A percentile compares a stretch with the other conserved stretches of the same genome.
phyloP scores from a whole-genome alignment of 352 stramenopile species.

The Globisporangium emineosum region DNA sequence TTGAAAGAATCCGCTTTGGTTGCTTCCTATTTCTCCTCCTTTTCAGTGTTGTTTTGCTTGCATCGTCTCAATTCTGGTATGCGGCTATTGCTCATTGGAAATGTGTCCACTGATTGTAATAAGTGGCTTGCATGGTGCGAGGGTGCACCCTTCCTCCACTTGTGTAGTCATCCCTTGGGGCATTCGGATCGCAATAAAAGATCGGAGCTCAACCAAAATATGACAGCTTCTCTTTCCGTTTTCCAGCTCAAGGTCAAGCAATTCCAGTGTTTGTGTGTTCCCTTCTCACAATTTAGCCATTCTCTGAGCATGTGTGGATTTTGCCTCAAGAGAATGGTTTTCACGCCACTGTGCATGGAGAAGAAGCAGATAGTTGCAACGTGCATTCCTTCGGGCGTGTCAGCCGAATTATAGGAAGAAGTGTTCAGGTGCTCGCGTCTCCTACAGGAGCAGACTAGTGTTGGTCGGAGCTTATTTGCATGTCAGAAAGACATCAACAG shows the following conservation, averaged over 20 bases:
- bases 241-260: not conserved
- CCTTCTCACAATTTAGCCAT: too few species aligned
- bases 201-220: too few species aligned
- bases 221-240: not conserved
- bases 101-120: not conserved
- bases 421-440: too few species aligned
- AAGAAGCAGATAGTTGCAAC: not conserved
- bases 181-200: not conserved
- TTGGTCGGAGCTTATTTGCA: not conserved
- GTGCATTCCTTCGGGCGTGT: too few species aligned
- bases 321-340: not conserved
- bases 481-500: not conserved
- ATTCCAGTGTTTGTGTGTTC: too few species aligned
- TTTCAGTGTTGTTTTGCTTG: not conserved
- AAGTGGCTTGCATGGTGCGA: not conserved
- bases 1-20: slow-evolving; percentile 21
- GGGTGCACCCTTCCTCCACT: not conserved
- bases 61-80: not conserved
- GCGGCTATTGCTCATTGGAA: slow-evolving; percentile 8
- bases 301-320: too few species aligned
- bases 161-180: not conserved
- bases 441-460: not conserved
- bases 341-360: not conserved
- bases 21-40: slow-evolving; percentile 11
- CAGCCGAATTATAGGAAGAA: too few species aligned